phyloP scores from a whole-genome alignment of 2,329 filamentous ascomycete species.

The Hirsutella minnesotensis region DNA sequence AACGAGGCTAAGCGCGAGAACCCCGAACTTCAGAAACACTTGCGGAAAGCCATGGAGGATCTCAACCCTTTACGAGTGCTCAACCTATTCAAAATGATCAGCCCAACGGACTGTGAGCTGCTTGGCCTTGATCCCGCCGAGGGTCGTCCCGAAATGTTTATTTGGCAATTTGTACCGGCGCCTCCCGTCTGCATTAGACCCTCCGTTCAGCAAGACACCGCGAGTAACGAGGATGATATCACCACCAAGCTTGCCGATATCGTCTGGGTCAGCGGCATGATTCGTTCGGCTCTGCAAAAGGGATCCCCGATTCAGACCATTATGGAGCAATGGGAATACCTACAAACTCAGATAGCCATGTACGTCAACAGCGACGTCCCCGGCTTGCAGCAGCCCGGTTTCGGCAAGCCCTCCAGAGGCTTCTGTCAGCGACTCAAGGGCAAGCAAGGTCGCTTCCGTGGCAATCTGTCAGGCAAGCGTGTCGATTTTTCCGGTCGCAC shows the following conservation, averaged over 20 bases:
- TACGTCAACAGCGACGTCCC: slow-evolving; percentile 97
- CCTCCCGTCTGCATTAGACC: slow-evolving; percentile 90
- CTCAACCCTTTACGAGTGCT: slow-evolving; percentile 80
- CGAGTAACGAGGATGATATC: slow-evolving; percentile 91
- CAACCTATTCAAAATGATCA: slow-evolving; percentile 84
- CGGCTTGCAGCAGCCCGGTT: slow-evolving; percentile 76
- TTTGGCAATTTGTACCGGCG: slow-evolving; percentile 93
- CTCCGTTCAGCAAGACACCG: slow-evolving; percentile 83
- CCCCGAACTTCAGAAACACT: slow-evolving; percentile 76
- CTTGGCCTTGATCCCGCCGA: slow-evolving; percentile 79
- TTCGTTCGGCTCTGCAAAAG: slow-evolving; percentile 70
- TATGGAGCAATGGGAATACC: slow-evolving; percentile 97
- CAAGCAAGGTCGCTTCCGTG: slow-evolving; percentile 93
- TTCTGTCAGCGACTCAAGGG: slow-evolving; percentile 94
- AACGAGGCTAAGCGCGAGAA: slow-evolving; percentile 65
- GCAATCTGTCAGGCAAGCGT: slow-evolving; percentile 94
- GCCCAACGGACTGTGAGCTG: slow-evolving; percentile 76
- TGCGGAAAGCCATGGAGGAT: slow-evolving; percentile 88
- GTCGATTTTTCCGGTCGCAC: slow-evolving; percentile 97
- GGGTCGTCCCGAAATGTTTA: slow-evolving; percentile 87
- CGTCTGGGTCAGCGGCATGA: slow-evolving; percentile 79
- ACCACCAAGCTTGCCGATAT: slow-evolving; percentile 97
- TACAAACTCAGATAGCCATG: slow-evolving; percentile 90
- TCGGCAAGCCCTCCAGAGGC: slow-evolving; percentile 80
- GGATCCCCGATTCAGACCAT: slow-evolving; percentile 79